Evolutionary conservation across 2,329 filamentous ascomycete species (phyloP).

Genomic region (Colletotrichum melonis): DNA sequence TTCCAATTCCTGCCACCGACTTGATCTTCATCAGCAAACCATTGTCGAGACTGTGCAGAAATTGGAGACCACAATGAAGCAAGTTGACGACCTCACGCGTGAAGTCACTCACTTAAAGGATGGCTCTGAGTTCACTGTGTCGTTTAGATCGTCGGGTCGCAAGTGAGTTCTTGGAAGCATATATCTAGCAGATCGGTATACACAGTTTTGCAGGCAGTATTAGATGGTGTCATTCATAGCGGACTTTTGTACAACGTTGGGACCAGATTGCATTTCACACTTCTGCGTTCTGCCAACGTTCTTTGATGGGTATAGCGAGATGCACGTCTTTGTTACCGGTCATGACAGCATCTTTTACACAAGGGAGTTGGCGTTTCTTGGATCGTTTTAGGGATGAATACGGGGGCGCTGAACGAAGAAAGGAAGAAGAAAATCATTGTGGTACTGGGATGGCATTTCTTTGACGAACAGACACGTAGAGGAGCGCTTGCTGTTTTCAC

Average conservation of each 20-base stretch:
- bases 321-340: not conserved
- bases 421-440: too few relatives aligned
- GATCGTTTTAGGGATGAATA: too few relatives aligned
- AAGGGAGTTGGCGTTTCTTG: too few relatives aligned
- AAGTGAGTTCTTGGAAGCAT: not conserved
- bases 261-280: not conserved
- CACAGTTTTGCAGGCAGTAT: not conserved
- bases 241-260: not conserved
- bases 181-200: not conserved
- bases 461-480: too few relatives aligned
- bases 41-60: not conserved
- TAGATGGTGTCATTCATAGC: not conserved
- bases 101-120: slow-evolving; percentile 3
- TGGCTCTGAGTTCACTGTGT: slow-evolving; percentile 13
- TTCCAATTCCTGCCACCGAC: slow-evolving; percentile 4
- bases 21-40: slow-evolving; percentile 13
- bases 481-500: too few relatives aligned
- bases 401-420: too few relatives aligned
- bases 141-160: slow-evolving; percentile 9
- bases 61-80: not conserved
- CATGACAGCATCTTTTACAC: too few relatives aligned
- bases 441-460: too few relatives aligned
- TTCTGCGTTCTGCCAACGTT: not conserved
- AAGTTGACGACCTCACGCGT: not conserved
- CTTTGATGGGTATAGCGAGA: not conserved